Evolutionary conservation across 331 rosid genomes (phyloP).

Genomic region (Acacia concinna): DNA sequence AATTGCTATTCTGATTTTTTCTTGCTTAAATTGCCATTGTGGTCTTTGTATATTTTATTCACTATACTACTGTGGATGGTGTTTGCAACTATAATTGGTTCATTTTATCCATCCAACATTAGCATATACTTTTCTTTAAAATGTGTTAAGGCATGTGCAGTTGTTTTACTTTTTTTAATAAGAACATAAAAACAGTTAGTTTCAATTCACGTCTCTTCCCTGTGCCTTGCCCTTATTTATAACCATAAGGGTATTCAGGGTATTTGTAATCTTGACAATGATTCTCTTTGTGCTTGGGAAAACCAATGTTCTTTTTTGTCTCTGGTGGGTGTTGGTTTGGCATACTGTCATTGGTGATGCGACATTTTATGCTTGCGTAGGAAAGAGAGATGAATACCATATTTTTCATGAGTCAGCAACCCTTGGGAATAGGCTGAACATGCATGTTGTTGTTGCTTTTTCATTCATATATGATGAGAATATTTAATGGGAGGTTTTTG

Average conservation of each 20-base stretch:
- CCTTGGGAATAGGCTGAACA: conserved; percentile 6
- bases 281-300: conserved; percentile 1
- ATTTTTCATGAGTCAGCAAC: background rate
- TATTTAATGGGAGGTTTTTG: conserved; percentile 38
- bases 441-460: conserved; percentile 27
- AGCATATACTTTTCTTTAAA: background rate
- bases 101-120: background rate
- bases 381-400: background rate
- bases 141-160: no score
- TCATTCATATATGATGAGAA: conserved; percentile 25
- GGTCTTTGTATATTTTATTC: background rate
- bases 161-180: background rate
- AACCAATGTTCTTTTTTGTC: background rate
- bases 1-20: background rate
- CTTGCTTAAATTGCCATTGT: background rate
- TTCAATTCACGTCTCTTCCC: background rate
- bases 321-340: background rate
- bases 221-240: background rate
- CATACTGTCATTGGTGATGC: conserved; percentile 2
- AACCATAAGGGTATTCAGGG: background rate
- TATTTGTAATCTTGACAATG: background rate
- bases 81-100: conserved; percentile 30
- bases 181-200: background rate
- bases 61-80: background rate
- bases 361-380: background rate